phyloP scores from a whole-genome alignment of 1,284 basidiomycete genomes.

The Tilletia walkeri region DNA sequence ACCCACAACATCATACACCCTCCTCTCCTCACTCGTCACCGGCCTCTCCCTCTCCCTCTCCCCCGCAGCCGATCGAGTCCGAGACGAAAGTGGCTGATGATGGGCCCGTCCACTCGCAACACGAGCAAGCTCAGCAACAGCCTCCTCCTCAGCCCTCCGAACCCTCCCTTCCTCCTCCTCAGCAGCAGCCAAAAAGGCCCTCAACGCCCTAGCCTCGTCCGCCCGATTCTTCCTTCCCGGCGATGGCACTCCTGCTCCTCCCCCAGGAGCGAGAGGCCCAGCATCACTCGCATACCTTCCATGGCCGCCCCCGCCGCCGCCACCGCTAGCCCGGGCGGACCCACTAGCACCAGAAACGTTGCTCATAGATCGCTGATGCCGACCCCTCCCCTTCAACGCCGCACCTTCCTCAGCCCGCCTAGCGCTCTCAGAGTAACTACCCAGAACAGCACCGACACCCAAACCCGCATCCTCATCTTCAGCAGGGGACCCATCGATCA shows the following conservation, averaged over 20 bases:
- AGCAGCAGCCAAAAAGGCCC: not conserved
- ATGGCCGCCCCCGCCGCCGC: not conserved
- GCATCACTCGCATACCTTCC: not conserved
- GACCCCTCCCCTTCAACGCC: conserved; percentile 1
- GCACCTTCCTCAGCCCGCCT: conserved; percentile 10
- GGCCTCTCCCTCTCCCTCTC: too few species aligned
- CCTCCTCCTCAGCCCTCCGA: too few species aligned
- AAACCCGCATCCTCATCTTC: not conserved
- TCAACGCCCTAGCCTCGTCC: not conserved
- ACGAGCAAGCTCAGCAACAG: too few species aligned
- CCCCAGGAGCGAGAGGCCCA: not conserved
- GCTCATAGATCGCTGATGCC: not conserved
- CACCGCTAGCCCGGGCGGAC: not conserved
- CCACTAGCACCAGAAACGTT: not conserved
- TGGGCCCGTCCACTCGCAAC: too few species aligned
- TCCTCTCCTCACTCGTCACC: too few species aligned
- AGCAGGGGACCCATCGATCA: not conserved
- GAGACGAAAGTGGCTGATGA: too few species aligned
- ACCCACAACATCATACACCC: too few species aligned
- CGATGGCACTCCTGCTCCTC: too few species aligned
- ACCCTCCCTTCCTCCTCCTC: too few species aligned
- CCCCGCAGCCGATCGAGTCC: too few species aligned
- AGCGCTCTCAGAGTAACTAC: not conserved
- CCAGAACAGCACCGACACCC: not conserved
- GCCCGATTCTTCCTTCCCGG: too few species aligned